Evolutionary conservation across 2,329 filamentous ascomycete species (phyloP), one percentile per base, ranked within the genome.

Genomic region (Alternaria gansuensis): DNA sequence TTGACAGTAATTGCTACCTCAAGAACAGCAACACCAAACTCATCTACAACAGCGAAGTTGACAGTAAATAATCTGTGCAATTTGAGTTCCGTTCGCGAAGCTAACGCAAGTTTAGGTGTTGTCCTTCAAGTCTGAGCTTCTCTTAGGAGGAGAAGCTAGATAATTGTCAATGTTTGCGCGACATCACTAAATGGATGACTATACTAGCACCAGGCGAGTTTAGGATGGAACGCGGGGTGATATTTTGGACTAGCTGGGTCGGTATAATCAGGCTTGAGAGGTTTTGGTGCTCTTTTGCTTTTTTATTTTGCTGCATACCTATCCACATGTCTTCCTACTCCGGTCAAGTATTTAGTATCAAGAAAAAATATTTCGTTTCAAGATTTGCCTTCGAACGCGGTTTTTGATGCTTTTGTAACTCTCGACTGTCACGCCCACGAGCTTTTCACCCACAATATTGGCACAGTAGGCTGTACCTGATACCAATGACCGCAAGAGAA

Each of bases 1-100:
- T 36, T 31, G 34, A 44, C 14, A 37, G 43, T 9, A 44, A 17
- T 17, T 62, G 59, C 56, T 59, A 59, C 24, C 33, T 62, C n/a
- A 62, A 62, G 48, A 53, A 50, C 28, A 34, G 13, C n/a, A 39
- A 39, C 5, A 40, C 48, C 17, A 49, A 50, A 8, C 8, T 37
- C 13, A 24, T 62, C n/a, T 62, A 54, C 37, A 59, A 48, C 36
- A 34, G 26, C 5, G 14, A 29, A 8, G 51, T 51, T 21, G 55
- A 54, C 11, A 54, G 59, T 58, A 54, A 46, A 50, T 51, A 8
- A 5, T 53, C n/a, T n/a, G 13, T 29, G 13, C 17, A 24, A 5
- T 28, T 2, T 5, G n/a, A 11, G 6, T 34, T 46, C 5, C 6
- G 7, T 40, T 5, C 31, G 14, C 3, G 7, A 31, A 9, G 45